phyloP scores from a whole-genome alignment of 148 eudicot genomes.

The Diospyros lotus region DNA sequence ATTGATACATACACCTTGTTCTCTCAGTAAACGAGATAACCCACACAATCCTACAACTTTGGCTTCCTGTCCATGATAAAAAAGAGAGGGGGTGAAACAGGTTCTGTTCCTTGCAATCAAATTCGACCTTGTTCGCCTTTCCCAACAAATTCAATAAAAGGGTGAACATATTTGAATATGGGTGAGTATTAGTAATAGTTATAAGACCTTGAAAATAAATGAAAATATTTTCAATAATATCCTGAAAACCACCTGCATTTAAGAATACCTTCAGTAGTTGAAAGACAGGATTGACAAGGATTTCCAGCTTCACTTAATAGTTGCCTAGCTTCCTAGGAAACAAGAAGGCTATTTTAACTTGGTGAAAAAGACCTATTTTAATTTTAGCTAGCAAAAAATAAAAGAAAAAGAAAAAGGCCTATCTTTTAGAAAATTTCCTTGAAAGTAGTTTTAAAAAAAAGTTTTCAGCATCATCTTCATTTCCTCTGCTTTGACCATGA shows the following conservation, averaged over 20 bases:
- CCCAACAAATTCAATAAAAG: neutral
- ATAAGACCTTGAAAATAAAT: neutral
- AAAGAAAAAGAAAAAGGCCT: too few relatives aligned
- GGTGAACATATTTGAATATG: neutral
- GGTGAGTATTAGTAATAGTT: too few relatives aligned
- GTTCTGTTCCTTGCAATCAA: too few relatives aligned
- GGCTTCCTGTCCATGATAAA: neutral
- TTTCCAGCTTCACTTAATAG: neutral
- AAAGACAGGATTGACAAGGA: neutral
- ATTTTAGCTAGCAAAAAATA: too few relatives aligned
- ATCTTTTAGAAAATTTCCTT: too few relatives aligned
- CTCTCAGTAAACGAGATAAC: neutral
- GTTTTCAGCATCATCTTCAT: neutral
- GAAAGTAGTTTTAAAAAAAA: neutral
- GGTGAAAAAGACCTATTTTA: too few relatives aligned
- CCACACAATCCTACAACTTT: neutral
- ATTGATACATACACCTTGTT: neutral
- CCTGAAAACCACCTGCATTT: neutral
- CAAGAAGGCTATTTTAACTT: neutral
- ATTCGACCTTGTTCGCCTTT: neutral
- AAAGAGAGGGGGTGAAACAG: too few relatives aligned
- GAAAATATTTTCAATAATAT: neutral
- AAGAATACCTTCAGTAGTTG: neutral
- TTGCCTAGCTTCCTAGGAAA: neutral
- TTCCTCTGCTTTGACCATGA: neutral